Conservation (phyloP, 108 stramenopile genomes). For the Skeletonema tropicum region DNA sequence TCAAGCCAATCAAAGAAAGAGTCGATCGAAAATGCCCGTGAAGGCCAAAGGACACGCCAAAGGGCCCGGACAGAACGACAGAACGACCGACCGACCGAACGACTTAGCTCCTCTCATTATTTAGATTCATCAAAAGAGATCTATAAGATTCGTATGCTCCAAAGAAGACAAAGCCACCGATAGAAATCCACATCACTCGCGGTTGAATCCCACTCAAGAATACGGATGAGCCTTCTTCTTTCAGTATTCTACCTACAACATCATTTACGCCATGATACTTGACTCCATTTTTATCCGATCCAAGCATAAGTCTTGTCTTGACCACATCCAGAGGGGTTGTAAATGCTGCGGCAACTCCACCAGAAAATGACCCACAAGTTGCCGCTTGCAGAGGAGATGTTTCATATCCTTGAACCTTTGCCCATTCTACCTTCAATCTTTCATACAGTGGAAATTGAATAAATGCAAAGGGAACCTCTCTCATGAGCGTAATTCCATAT, state of each 20-base stretch:
- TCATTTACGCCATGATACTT: slow-evolving; percentile 68
- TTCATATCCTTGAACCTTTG: slow-evolving; percentile 42
- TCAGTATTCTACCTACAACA: slow-evolving; percentile 57
- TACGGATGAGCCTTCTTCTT: slow-evolving; percentile 45
- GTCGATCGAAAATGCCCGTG: too few species aligned
- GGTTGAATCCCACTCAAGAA: slow-evolving; percentile 92
- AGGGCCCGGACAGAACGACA: too few species aligned
- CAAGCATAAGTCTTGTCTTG: slow-evolving; percentile 90
- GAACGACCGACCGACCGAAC: too few species aligned
- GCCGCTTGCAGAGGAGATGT: slow-evolving; percentile 79
- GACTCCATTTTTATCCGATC: slow-evolving; percentile 72
- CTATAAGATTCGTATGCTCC: slow-evolving; percentile 66
- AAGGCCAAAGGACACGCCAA: too few species aligned
- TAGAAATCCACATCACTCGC: slow-evolving; percentile 96
- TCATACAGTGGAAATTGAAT: slow-evolving; percentile 92
- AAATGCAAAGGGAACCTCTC: slow-evolving; percentile 92
- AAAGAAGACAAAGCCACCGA: slow-evolving; percentile 99
- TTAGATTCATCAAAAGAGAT: background rate
- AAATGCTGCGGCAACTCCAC: slow-evolving; percentile 83
- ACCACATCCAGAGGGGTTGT: slow-evolving; percentile 93
- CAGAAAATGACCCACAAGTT: slow-evolving; percentile 77
- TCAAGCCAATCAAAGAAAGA: too few species aligned
- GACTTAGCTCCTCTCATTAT: too few species aligned
- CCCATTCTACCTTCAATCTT: slow-evolving; percentile 65
- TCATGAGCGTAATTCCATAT: slow-evolving; percentile 87